Base-by-base conservation (phyloP, 352 stramenopile species). In the Phytophthora brassicae region DNA sequence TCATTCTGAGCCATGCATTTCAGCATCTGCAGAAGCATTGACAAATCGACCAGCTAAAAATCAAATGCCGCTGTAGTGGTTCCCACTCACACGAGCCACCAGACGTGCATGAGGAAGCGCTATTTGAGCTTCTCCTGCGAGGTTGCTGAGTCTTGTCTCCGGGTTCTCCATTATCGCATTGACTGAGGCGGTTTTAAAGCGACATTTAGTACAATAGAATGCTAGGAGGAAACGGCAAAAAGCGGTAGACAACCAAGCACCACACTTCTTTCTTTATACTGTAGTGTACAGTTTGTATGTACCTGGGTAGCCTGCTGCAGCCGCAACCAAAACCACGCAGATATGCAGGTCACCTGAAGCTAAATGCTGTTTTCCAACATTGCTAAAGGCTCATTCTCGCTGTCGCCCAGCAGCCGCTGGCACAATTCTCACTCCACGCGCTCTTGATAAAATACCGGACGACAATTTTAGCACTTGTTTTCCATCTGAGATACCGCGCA, bases 361-460 rank as follows among this genome's bases (percentile, higher is more conserved):
- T 12, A 42, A 55, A 66, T 54, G 39, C 56, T 71, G 63, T 71
- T 71, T 57, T 66, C 38, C n/a, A n/a, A n/a, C n/a, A n/a, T n/a
- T n/a, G n/a, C n/a, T n/a, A n/a, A n/a, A n/a, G n/a, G n/a, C n/a
- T n/a, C n/a, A n/a, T n/a, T n/a, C n/a, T n/a, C n/a, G n/a, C n/a
- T n/a, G n/a, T n/a, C n/a, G n/a, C n/a, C n/a, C n/a, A n/a, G n/a
- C n/a, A n/a, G n/a, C n/a, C n/a, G n/a, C n/a, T n/a, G n/a, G n/a
- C n/a, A n/a, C n/a, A n/a, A n/a, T 33, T 33, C 28, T 33, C 28
- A 33, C 28, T 33, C 28, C n/a, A n/a, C n/a, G 3, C 33, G 39
- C 36, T n/a, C 23, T 33, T 22, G 48, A 42, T 70, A 74, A 71
- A 68, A 68, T 74, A 70, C 66, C 61, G 51, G n/a, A n/a, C n/a